Conservation (phyloP, 2,329 filamentous ascomycete species). For the Eutypa lata region DNA sequence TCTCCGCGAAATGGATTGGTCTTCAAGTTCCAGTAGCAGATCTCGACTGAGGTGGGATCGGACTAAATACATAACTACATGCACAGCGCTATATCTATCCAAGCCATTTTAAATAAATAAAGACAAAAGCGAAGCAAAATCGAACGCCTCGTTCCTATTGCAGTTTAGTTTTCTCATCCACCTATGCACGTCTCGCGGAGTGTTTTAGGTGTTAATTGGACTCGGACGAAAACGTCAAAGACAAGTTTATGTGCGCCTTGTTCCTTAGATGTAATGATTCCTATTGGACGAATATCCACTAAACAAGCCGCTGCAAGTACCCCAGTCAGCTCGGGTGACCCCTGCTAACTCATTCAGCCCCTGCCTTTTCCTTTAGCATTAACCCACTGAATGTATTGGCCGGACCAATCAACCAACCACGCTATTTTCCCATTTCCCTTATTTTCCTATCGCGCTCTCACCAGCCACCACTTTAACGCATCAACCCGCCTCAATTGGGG, state of each 20-base stretch:
- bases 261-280: not conserved
- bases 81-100: too few relatives aligned
- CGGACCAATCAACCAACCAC: slow-evolving; percentile 1
- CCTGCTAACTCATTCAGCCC: not conserved
- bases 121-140: not conserved
- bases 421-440: not conserved
- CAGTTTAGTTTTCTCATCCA: too few relatives aligned
- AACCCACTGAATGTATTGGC: not conserved
- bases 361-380: not conserved
- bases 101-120: not conserved
- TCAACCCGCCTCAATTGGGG: not conserved
- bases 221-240: not conserved
- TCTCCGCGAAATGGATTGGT: not conserved
- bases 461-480: not conserved
- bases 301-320: not conserved
- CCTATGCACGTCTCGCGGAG: not conserved
- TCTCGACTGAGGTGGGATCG: too few relatives aligned
- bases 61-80: too few relatives aligned
- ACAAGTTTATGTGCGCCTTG: not conserved
- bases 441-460: not conserved
- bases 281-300: not conserved
- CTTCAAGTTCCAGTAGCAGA: too few relatives aligned
- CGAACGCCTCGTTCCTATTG: not conserved
- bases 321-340: not conserved
- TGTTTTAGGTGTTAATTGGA: not conserved